Evolutionary conservation across 1,284 basidiomycete species (phyloP).

Genomic region (Pseudozyma sp.): DNA sequence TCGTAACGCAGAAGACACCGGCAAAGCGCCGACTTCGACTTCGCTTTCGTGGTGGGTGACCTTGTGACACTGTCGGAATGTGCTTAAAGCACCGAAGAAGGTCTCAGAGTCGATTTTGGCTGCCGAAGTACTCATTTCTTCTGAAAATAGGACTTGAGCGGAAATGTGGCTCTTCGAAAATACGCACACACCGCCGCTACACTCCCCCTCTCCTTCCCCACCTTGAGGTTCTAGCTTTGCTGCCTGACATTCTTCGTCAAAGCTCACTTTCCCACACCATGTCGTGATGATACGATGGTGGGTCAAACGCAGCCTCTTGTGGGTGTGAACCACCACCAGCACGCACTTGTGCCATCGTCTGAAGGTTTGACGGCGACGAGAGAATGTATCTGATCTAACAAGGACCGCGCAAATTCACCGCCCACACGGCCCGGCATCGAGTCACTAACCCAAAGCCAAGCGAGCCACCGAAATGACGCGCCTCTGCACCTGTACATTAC

Average conservation of each 20-base stretch:
- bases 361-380: too few species aligned
- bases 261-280: not conserved
- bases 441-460: conserved; percentile 1
- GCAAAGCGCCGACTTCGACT: too few species aligned
- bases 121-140: conserved; percentile 2
- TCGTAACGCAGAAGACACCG: not conserved
- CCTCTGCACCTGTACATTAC: not conserved
- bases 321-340: not conserved
- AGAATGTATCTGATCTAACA: too few species aligned
- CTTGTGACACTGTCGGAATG: not conserved
- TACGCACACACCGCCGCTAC: conserved; percentile 3
- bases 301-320: not conserved
- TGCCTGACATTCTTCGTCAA: not conserved
- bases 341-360: not conserved
- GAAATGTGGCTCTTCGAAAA: conserved; percentile 29
- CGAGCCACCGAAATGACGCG: conserved; percentile 8
- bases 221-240: not conserved
- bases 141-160: conserved; percentile 36
- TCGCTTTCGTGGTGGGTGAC: too few species aligned
- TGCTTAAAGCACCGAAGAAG: too few species aligned
- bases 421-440: not conserved
- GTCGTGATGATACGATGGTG: too few species aligned
- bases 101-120: conserved; percentile 1
- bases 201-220: not conserved
- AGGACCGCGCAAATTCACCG: too few species aligned